Evolutionary conservation across 2,329 filamentous ascomycete genomes (phyloP).

Genomic region (Clonostachys solani): DNA sequence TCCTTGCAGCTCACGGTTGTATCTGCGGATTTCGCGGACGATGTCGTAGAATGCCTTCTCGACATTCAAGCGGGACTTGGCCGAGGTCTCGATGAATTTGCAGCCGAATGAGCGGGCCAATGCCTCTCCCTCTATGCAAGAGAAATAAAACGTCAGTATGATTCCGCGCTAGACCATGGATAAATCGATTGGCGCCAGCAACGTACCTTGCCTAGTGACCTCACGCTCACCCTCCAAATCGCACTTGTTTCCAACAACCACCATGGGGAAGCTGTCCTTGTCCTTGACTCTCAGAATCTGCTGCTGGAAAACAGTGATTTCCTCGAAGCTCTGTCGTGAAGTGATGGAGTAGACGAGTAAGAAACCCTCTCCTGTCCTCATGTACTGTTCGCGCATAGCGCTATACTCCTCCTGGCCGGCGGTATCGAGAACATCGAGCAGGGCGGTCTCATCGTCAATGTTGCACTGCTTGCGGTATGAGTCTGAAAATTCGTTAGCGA

Average conservation of each 20-base stretch:
- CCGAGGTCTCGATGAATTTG: constrained; percentile 99
- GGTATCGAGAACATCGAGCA: constrained; percentile 97
- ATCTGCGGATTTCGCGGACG: constrained; percentile 94
- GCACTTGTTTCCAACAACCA: constrained; percentile 98
- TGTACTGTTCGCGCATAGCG: constrained; percentile 99
- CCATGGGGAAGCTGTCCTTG: constrained; percentile 99
- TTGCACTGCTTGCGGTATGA: constrained; percentile 99
- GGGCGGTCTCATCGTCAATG: constrained; percentile 95
- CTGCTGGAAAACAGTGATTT: constrained; percentile 98
- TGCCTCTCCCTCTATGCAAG: constrained; percentile 73
- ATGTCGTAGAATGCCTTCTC: constrained; percentile 99
- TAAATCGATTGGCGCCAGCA: not conserved
- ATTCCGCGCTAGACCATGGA: not conserved
- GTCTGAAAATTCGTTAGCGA: constrained; percentile 51
- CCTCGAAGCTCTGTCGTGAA: constrained; percentile 94
- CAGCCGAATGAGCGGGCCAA: constrained; percentile 86
- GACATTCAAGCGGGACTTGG: constrained; percentile 96
- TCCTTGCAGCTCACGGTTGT: constrained; percentile 96
- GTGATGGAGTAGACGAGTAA: constrained; percentile 98
- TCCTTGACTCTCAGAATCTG: constrained; percentile 98
- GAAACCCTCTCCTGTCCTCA: constrained; percentile 98
- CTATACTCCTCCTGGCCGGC: constrained; percentile 99
- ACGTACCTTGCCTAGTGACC: constrained; percentile 84
- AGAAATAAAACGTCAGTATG: constrained; percentile 3
- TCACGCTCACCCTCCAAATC: constrained; percentile 92